phyloP scores from a whole-genome alignment of 352 stramenopile species.

The Pythium vanterpoolii region DNA sequence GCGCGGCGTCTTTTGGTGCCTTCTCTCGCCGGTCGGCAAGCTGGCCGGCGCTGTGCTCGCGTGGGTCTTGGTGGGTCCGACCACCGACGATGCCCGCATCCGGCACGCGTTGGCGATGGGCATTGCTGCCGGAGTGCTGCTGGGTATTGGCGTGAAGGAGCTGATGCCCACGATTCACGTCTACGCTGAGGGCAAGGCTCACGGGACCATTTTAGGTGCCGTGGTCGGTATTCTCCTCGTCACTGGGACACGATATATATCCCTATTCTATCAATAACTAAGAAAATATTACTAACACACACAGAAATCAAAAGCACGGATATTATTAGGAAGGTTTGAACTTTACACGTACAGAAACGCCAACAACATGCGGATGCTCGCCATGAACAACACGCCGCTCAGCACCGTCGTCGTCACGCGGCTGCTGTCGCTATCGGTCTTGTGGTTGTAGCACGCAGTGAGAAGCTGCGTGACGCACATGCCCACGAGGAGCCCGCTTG shows the following conservation, averaged over 20 bases:
- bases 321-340: conserved; percentile 4
- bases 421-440: conserved; percentile 10
- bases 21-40: conserved; percentile 23
- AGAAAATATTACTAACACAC: background rate
- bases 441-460: conserved; percentile 28
- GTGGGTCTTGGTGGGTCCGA: conserved; percentile 21
- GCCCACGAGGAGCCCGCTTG: conserved; percentile 19
- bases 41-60: conserved; percentile 12
- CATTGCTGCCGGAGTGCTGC: conserved; percentile 17
- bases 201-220: conserved; percentile 17
- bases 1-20: conserved; percentile 24
- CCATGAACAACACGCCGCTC: conserved; percentile 17
- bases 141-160: conserved; percentile 26
- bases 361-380: conserved; percentile 18
- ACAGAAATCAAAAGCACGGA: background rate
- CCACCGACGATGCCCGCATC: conserved; percentile 9
- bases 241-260: conserved; percentile 13
- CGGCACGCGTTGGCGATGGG: conserved; percentile 17
- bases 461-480: conserved; percentile 25
- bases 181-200: conserved; percentile 22
- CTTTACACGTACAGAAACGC: conserved; percentile 19
- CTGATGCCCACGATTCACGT: conserved; percentile 27
- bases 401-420: conserved; percentile 21
- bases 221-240: conserved; percentile 15
- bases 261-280: background rate